Evolutionary conservation across 345 rosid species (phyloP).

Genomic region (Citrus cavaleriei): DNA sequence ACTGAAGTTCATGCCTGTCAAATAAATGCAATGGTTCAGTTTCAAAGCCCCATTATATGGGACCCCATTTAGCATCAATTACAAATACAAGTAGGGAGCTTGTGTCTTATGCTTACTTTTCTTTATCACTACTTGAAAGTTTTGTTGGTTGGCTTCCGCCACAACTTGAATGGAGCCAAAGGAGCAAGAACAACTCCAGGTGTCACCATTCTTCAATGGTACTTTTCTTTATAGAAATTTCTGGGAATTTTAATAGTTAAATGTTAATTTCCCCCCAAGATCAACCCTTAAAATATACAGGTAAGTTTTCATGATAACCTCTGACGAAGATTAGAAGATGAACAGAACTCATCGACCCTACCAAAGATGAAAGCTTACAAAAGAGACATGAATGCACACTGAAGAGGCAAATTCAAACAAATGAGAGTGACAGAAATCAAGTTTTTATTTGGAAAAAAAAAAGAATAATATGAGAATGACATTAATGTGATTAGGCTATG

Average conservation of each 20-base stretch:
- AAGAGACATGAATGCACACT: slow-evolving; percentile 9
- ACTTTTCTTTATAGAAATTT: background rate
- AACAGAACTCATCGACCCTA: slow-evolving; percentile 5
- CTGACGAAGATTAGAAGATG: background rate
- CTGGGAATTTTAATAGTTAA: background rate
- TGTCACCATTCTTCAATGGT: slow-evolving; percentile 3
- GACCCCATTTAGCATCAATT: slow-evolving; percentile 17
- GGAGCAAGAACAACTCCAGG: slow-evolving; percentile 10
- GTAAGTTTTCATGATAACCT: background rate
- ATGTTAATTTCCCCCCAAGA: background rate
- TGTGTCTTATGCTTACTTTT: background rate
- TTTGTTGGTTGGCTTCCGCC: slow-evolving; percentile 13
- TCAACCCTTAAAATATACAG: background rate
- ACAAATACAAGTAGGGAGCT: slow-evolving; percentile 12
- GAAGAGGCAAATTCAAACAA: slow-evolving; percentile 5
- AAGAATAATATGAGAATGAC: background rate
- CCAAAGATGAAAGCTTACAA: slow-evolving; percentile 5
- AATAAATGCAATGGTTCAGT: slow-evolving; percentile 1
- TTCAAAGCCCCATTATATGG: slow-evolving; percentile 8
- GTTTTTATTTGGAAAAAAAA: background rate
- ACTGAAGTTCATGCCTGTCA: slow-evolving; percentile 25
- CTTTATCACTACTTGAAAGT: background rate
- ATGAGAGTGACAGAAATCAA: slow-evolving; percentile 10
- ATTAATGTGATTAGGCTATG: slow-evolving; percentile 4
- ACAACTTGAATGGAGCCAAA: slow-evolving; percentile 16